Conservation (phyloP, 371 early-diverging fungal genomes). For the Haplosporangium sp. region DNA sequence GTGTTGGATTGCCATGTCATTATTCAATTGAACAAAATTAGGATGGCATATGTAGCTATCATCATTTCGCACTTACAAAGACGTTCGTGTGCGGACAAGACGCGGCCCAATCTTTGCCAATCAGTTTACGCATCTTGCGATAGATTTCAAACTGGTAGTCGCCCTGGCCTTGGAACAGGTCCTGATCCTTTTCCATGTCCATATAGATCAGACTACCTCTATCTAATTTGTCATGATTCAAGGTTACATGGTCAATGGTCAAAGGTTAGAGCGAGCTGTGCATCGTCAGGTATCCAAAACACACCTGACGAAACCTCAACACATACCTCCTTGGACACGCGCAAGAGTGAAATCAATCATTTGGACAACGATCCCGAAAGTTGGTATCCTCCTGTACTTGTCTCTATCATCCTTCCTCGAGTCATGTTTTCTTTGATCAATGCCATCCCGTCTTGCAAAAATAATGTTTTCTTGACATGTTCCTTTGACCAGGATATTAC, state of each 20-base stretch:
- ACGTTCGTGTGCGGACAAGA: constrained; percentile 69
- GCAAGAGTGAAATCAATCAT: constrained; percentile 83
- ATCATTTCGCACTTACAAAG: constrained; percentile 47
- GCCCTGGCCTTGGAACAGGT: constrained; percentile 74
- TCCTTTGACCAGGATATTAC: constrained; percentile 81
- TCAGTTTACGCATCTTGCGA: constrained; percentile 72
- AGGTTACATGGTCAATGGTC: too few relatives aligned
- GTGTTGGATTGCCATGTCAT: too few relatives aligned
- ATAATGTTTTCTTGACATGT: constrained; percentile 19
- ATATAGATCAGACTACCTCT: constrained; percentile 48
- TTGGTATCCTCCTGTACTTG: constrained; percentile 35
- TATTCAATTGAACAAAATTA: too few relatives aligned
- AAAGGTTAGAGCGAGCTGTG: too few relatives aligned
- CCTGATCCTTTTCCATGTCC: constrained; percentile 61
- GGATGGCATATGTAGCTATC: too few relatives aligned
- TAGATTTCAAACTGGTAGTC: constrained; percentile 87
- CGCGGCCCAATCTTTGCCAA: constrained; percentile 61
- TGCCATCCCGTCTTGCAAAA: constrained; percentile 18
- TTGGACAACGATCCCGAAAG: constrained; percentile 65
- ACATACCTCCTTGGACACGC: constrained; percentile 56
- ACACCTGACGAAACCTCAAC: too few relatives aligned
- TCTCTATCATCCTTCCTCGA: neutral
- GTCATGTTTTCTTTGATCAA: neutral
- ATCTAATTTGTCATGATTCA: constrained; percentile 1
- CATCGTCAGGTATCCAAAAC: neutral